phyloP scores from a whole-genome alignment of 2,329 filamentous ascomycete genomes.

The Mycocentrospora acerina region DNA sequence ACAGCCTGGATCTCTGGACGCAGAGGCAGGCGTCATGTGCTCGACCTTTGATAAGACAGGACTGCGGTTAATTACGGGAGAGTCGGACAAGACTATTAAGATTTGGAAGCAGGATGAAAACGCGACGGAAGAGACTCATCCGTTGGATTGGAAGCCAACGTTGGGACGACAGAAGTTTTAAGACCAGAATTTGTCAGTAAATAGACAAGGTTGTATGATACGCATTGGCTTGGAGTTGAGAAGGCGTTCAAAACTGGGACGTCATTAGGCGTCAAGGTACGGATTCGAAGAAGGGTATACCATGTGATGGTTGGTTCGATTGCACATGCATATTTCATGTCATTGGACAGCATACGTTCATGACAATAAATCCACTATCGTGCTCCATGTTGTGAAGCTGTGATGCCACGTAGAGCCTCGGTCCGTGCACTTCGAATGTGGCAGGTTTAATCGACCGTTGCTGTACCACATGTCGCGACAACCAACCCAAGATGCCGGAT shows the following conservation, averaged over 20 bases:
- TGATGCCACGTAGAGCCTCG: no score
- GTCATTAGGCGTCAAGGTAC: neutral
- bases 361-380: no score
- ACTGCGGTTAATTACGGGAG: slow-evolving; percentile 84
- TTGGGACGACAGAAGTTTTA: slow-evolving; percentile 71
- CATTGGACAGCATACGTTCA: no score
- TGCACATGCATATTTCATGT: no score
- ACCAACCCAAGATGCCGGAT: slow-evolving; percentile 38
- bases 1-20: slow-evolving; percentile 90
- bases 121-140: slow-evolving; percentile 88
- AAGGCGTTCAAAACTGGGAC: slow-evolving; percentile 4
- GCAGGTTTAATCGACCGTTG: no score
- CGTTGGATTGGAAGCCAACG: slow-evolving; percentile 87
- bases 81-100: slow-evolving; percentile 92
- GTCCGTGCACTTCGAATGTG: no score
- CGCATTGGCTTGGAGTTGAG: slow-evolving; percentile 7
- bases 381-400: no score
- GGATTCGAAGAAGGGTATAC: slow-evolving; percentile 1
- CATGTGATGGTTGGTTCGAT: no score
- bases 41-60: slow-evolving; percentile 90
- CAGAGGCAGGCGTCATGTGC: slow-evolving; percentile 92
- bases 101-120: slow-evolving; percentile 94
- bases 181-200: neutral
- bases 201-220: neutral
- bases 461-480: slow-evolving; percentile 1